Conservation (phyloP, 2,329 filamentous ascomycete genomes). For the Coniochaeta sp. region DNA sequence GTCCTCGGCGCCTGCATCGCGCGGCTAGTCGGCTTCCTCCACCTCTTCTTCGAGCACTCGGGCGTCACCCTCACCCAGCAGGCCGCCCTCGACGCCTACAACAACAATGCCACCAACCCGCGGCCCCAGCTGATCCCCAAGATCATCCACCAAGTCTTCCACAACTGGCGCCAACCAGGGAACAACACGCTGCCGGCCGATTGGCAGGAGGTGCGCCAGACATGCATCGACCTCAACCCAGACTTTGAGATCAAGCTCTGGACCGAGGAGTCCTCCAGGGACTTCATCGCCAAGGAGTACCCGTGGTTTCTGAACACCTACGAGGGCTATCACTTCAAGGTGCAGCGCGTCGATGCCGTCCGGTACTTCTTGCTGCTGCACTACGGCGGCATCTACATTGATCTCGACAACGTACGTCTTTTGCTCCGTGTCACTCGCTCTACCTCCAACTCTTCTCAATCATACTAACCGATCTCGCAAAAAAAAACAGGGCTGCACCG, state of each 20-base stretch:
- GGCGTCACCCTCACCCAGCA: constrained; percentile 15
- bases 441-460: too few species aligned
- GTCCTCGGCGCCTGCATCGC: constrained; percentile 8
- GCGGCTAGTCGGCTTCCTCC: constrained; percentile 11
- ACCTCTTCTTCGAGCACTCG: constrained; percentile 14
- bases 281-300: constrained; percentile 66
- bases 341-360: constrained; percentile 69
- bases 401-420: constrained; percentile 49
- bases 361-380: constrained; percentile 73
- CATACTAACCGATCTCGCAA: too few species aligned
- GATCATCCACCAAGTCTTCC: constrained; percentile 18
- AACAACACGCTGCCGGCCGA: neutral
- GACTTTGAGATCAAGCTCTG: constrained; percentile 46
- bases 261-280: constrained; percentile 61
- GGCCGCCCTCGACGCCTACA: constrained; percentile 7
- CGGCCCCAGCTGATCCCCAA: constrained; percentile 14
- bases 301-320: constrained; percentile 71
- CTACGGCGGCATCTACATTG: constrained; percentile 73
- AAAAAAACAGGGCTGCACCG: too few species aligned
- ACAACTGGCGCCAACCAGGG: constrained; percentile 17
- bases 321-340: constrained; percentile 63
- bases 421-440: neutral
- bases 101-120: neutral
- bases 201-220: neutral
- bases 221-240: neutral